Percentiles rank a stretch among this genome's conserved stretches.
Conservation (phyloP, 306 rosid species). For the Castanopsis chinensis region DNA sequence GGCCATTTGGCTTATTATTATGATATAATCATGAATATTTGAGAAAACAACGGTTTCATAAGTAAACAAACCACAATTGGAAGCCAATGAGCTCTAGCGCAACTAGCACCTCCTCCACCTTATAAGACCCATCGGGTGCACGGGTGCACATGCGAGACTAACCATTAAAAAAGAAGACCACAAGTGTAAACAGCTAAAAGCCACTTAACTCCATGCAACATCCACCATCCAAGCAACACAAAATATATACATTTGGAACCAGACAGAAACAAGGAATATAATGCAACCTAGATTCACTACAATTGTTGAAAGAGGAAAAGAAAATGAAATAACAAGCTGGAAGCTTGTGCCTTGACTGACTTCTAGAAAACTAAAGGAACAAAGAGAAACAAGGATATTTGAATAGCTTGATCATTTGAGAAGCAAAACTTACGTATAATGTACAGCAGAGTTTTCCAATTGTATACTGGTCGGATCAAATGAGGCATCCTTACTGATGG, state of each 20-base stretch:
- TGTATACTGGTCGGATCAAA: constrained; percentile 54
- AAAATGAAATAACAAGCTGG: neutral
- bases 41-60: neutral
- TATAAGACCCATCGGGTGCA: too few relatives aligned
- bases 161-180: too few relatives aligned
- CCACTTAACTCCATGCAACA: neutral
- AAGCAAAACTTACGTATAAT: constrained; percentile 86
- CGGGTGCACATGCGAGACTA: too few relatives aligned
- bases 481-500: constrained; percentile 90
- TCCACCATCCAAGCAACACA: neutral
- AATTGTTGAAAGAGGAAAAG: neutral
- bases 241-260: neutral
- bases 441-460: constrained; percentile 64
- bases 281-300: neutral
- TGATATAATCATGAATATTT: neutral
- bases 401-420: too few relatives aligned
- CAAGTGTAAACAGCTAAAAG: too few relatives aligned
- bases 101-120: too few relatives aligned
- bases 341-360: neutral
- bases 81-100: neutral
- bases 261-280: too few relatives aligned
- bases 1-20: neutral
- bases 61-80: neutral
- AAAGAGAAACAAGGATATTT: too few relatives aligned
- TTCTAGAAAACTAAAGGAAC: neutral